Evolutionary conservation across 352 stramenopile genomes (phyloP).

Genomic region (Phytophthora citrophthora): DNA sequence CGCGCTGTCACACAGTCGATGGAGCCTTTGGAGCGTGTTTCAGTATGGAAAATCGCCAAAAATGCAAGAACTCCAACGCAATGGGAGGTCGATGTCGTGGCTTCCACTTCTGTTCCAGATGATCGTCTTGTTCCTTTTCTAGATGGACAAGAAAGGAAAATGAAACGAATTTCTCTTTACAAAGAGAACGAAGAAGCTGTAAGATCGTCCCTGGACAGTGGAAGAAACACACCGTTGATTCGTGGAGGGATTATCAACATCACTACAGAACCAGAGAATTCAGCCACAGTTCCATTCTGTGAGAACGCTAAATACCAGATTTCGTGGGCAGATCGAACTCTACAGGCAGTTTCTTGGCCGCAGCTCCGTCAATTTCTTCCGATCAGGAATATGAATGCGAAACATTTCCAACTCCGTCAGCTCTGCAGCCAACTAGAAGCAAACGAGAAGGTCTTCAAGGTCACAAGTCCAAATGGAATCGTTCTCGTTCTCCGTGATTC

Average conservation of each 20-base stretch:
- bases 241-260: constrained; percentile 30
- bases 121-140: constrained; percentile 71
- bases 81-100: constrained; percentile 58
- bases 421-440: constrained; percentile 22
- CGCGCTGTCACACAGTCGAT: constrained; percentile 53
- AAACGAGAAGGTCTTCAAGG: constrained; percentile 7
- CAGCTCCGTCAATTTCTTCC: constrained; percentile 62
- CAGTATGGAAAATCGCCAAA: constrained; percentile 61
- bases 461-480: constrained; percentile 45
- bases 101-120: constrained; percentile 57
- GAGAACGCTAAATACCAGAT: constrained; percentile 59
- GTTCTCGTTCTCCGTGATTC: constrained; percentile 41
- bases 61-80: background rate
- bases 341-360: constrained; percentile 55
- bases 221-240: constrained; percentile 7
- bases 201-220: constrained; percentile 19
- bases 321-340: constrained; percentile 54
- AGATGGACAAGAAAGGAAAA: constrained; percentile 57
- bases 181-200: constrained; percentile 43
- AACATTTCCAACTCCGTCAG: constrained; percentile 65
- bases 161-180: constrained; percentile 69
- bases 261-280: background rate
- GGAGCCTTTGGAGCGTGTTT: constrained; percentile 46
- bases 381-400: constrained; percentile 71
- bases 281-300: constrained; percentile 20